Conservation (phyloP, 257 asterid species). For the Datura wrightii region DNA sequence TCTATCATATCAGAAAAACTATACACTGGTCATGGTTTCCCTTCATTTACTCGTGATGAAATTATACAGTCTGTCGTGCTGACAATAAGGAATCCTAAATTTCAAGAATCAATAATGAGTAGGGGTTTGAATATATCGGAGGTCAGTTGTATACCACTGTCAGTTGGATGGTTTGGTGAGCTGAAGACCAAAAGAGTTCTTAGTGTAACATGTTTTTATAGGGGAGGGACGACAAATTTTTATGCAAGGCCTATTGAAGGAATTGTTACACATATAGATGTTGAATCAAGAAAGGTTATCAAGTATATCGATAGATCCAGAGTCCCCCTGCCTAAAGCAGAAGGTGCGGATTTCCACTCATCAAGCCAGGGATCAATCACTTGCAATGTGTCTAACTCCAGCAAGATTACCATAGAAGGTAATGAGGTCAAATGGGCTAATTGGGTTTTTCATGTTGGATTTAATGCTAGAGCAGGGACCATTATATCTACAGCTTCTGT, state of each 20-base stretch:
- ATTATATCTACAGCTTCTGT: conserved; percentile 64
- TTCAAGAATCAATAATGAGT: conserved; percentile 53
- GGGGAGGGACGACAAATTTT: conserved; percentile 60
- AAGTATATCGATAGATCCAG: conserved; percentile 44
- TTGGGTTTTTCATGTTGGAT: conserved; percentile 68
- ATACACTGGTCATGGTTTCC: conserved; percentile 59
- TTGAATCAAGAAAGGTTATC: conserved; percentile 51
- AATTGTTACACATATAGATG: conserved; percentile 50
- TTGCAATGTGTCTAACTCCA: conserved; percentile 42
- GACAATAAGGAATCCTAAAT: conserved; percentile 45
- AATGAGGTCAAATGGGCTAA: conserved; percentile 60
- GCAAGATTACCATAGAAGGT: conserved; percentile 42
- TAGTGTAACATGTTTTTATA: conserved; percentile 58
- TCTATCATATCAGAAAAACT: conserved; percentile 47
- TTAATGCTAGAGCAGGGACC: conserved; percentile 65
- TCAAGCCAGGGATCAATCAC: conserved; percentile 38
- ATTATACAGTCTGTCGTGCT: conserved; percentile 51
- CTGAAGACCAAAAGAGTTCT: conserved; percentile 48
- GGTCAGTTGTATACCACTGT: conserved; percentile 61
- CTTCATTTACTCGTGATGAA: conserved; percentile 61
- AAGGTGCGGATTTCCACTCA: conserved; percentile 55
- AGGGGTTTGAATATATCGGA: conserved; percentile 68
- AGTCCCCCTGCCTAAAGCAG: conserved; percentile 49
- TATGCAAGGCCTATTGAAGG: conserved; percentile 77
- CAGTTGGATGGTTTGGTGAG: conserved; percentile 78